Evolutionary conservation across 2,329 filamentous ascomycete species (phyloP).

Genomic region (Elsinoe ampelina): DNA sequence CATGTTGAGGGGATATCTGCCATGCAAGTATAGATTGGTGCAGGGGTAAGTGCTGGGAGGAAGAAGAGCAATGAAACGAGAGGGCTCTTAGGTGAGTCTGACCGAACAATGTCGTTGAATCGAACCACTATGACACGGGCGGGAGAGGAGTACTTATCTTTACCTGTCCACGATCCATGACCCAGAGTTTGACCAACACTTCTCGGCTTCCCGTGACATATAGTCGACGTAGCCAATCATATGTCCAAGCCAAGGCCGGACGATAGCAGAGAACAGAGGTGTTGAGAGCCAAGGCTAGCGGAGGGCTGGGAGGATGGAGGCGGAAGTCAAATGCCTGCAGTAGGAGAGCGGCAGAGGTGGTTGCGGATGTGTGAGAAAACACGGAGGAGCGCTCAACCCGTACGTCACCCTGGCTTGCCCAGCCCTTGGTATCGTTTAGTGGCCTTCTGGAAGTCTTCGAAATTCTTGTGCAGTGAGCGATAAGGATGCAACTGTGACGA

Average conservation of each 20-base stretch:
- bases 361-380: neutral
- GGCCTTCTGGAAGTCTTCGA: no score
- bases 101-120: neutral
- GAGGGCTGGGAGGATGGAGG: neutral
- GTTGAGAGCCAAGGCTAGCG: conserved; percentile 5
- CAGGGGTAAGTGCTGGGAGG: neutral
- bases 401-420: no score
- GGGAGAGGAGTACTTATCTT: conserved; percentile 4
- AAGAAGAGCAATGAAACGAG: neutral
- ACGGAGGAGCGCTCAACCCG: neutral
- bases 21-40: neutral
- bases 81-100: neutral
- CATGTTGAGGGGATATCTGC: neutral
- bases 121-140: neutral
- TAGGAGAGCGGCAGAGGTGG: neutral
- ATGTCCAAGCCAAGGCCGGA: no score
- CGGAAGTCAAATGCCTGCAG: neutral
- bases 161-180: neutral
- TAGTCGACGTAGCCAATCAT: neutral
- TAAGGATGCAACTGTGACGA: no score
- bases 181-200: neutral
- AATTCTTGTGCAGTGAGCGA: no score
- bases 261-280: neutral
- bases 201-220: neutral
- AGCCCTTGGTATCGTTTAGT: no score